Evolutionary conservation across 352 stramenopile species (phyloP).

Genomic region (Pythium utonaiense): DNA sequence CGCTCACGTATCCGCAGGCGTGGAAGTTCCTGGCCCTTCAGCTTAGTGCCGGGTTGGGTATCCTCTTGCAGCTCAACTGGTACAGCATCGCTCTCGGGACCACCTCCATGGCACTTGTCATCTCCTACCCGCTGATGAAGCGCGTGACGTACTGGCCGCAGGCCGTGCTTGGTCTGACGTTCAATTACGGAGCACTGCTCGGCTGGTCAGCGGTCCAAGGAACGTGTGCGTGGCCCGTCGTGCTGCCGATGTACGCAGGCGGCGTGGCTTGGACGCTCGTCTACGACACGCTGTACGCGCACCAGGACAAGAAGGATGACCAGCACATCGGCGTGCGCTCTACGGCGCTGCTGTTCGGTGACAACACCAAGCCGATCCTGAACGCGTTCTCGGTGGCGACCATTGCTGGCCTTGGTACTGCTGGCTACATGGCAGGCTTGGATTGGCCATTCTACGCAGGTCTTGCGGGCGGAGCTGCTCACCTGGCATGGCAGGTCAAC

Average conservation of each 20-base stretch:
- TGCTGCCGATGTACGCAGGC: conserved; percentile 92
- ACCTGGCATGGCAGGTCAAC: conserved; percentile 97
- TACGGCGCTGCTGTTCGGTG: conserved; percentile 94
- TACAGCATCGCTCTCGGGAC: conserved; percentile 93
- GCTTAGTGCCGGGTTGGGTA: conserved; percentile 87
- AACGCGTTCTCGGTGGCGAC: conserved; percentile 75
- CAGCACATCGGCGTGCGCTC: conserved; percentile 93
- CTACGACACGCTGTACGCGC: conserved; percentile 99
- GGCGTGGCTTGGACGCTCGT: conserved; percentile 97
- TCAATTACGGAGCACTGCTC: conserved; percentile 98
- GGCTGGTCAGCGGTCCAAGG: conserved; percentile 90
- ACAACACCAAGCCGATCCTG: conserved; percentile 92
- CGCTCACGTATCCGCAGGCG: conserved; percentile 89
- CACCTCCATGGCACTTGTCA: conserved; percentile 92
- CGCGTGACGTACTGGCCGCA: conserved; percentile 97
- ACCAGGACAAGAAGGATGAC: conserved; percentile 98
- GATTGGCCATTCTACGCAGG: conserved; percentile 90
- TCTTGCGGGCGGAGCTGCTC: conserved; percentile 78
- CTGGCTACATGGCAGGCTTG: conserved; percentile 76
- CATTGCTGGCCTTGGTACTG: conserved; percentile 60
- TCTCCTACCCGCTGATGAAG: conserved; percentile 97
- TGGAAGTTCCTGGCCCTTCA: conserved; percentile 93
- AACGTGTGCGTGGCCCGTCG: conserved; percentile 76
- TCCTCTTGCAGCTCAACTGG: conserved; percentile 94
- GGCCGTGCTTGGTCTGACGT: conserved; percentile 95